Evolutionary conservation across 116 monocot genomes (phyloP).

Genomic region (Trichopus zeylanicus): DNA sequence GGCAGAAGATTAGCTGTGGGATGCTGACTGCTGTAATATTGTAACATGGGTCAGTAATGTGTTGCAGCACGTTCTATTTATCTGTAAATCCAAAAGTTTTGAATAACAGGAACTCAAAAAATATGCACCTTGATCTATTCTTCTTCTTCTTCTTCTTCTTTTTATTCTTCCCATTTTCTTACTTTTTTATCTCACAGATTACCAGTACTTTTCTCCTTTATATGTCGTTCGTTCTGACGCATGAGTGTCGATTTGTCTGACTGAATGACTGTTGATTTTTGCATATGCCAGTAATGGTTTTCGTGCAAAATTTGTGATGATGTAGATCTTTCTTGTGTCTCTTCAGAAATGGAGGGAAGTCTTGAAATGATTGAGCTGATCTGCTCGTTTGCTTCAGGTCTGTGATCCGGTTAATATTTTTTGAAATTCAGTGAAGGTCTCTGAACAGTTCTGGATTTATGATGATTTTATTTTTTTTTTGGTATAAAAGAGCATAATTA

Average conservation of each 20-base stretch:
- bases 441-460: no score
- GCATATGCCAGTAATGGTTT: no score
- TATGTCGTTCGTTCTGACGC: no score
- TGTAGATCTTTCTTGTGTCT: not conserved
- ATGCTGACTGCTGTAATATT: not conserved
- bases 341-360: not conserved
- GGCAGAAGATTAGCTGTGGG: not conserved
- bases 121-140: not conserved
- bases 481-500: no score
- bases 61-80: conserved; percentile 1
- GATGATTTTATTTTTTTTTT: no score
- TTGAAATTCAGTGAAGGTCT: no score
- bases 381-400: not conserved
- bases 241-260: not conserved
- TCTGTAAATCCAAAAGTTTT: conserved; percentile 2
- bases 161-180: not conserved
- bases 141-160: not conserved
- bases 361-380: not conserved
- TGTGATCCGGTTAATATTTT: no score
- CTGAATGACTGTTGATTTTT: not conserved
- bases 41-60: not conserved
- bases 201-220: not conserved
- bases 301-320: not conserved
- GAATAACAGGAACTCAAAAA: not conserved
- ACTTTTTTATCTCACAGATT: not conserved